Percentiles rank a stretch among this genome's conserved stretches.
These are phyloP conservation scores for Ceratocystis eucalypticola DNA, from an alignment of 2,329 filamentous ascomycete species.

Conservation along the genomic window DNA sequence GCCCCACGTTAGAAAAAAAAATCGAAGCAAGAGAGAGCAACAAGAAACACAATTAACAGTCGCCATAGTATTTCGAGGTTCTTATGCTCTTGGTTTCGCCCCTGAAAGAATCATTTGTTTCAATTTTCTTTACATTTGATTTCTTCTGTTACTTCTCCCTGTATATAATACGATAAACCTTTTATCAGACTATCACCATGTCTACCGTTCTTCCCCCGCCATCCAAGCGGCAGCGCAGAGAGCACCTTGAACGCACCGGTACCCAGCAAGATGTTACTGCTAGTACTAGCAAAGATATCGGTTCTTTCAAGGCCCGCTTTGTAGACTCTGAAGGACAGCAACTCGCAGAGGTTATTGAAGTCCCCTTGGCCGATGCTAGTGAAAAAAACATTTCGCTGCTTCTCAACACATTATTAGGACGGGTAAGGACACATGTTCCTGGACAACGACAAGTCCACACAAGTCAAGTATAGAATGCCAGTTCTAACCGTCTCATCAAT, in stretches of 20 bases:
- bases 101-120: background rate
- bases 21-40: slow-evolving; percentile 2
- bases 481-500: slow-evolving; percentile 11
- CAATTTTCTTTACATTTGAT: background rate
- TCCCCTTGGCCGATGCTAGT: slow-evolving; percentile 70
- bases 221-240: slow-evolving; percentile 74
- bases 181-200: slow-evolving; percentile 36
- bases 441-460: too few species aligned
- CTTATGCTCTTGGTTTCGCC: background rate
- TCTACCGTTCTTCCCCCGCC: slow-evolving; percentile 71
- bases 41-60: background rate
- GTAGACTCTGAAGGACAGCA: slow-evolving; percentile 65
- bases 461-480: too few species aligned
- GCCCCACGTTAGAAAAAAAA: slow-evolving; percentile 14
- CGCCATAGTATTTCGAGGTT: background rate
- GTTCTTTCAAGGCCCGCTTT: slow-evolving; percentile 76
- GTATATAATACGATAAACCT: background rate
- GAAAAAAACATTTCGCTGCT: slow-evolving; percentile 83
- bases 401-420: slow-evolving; percentile 69
- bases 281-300: slow-evolving; percentile 53
- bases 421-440: slow-evolving; percentile 35
- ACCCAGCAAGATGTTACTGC: slow-evolving; percentile 62
- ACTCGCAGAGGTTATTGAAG: slow-evolving; percentile 54
- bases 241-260: slow-evolving; percentile 55
- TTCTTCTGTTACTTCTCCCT: background rate